phyloP scores from a whole-genome alignment of 2,329 filamentous ascomycete genomes.

The Aotearoamyces nothofagi region DNA sequence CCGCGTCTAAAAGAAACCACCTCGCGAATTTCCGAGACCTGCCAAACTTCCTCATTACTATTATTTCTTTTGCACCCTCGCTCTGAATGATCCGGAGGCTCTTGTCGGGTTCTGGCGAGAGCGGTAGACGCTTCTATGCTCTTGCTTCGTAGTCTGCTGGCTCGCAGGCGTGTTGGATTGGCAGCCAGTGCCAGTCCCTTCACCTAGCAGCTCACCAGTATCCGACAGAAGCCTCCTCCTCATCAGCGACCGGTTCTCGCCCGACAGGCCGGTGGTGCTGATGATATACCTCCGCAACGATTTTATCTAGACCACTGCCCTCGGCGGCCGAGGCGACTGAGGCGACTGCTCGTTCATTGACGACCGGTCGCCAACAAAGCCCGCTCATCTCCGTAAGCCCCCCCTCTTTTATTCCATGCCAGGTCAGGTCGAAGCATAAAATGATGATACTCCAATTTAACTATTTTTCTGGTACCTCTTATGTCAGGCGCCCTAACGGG shows the following conservation, averaged over 20 bases:
- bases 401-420: conserved; percentile 1
- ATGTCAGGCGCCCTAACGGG: conserved; percentile 54
- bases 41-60: not conserved
- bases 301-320: too few species aligned
- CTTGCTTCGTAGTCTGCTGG: too few species aligned
- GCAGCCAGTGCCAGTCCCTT: too few species aligned
- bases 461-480: conserved; percentile 94
- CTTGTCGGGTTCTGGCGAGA: not conserved
- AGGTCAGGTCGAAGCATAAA: conserved; percentile 5
- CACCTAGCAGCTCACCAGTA: too few species aligned
- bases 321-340: too few species aligned
- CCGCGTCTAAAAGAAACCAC: not conserved
- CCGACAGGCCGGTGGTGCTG: not conserved
- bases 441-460: conserved; percentile 63
- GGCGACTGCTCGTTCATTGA: not conserved
- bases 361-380: not conserved
- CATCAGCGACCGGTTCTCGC: too few species aligned
- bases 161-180: too few species aligned
- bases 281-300: not conserved
- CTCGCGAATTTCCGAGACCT: not conserved
- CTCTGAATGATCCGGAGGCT: too few species aligned
- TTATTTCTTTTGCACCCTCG: not conserved
- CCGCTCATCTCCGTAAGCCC: not conserved
- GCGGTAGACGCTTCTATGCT: not conserved
- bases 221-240: too few species aligned